A percentile compares a stretch with the other conserved stretches of the same genome.
These are phyloP conservation scores for Circinella minor DNA, from an alignment of 371 early-diverging fungal genomes.

Conservation along the genomic window DNA sequence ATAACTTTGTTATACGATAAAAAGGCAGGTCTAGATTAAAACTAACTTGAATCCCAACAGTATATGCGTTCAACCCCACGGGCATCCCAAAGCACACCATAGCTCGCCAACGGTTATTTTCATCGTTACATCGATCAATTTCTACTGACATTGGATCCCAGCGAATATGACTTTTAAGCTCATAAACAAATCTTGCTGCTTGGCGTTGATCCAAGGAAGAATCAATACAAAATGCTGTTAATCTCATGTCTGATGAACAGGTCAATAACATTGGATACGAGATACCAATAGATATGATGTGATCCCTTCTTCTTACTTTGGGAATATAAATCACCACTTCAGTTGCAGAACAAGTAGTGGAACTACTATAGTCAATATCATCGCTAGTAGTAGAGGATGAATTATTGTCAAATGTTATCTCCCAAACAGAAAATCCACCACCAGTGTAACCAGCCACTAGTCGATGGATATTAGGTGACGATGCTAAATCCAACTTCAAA, in stretches of 20 bases:
- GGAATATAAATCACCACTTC: slow-evolving; percentile 27
- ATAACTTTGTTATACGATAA: too few species aligned
- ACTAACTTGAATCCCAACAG: slow-evolving; percentile 47
- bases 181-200: slow-evolving; percentile 26
- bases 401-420: background rate
- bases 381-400: slow-evolving; percentile 9
- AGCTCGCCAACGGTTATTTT: slow-evolving; percentile 30
- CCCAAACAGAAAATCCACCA: slow-evolving; percentile 52
- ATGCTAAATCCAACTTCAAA: slow-evolving; percentile 23
- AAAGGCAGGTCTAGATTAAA: background rate
- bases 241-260: slow-evolving; percentile 35
- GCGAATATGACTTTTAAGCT: slow-evolving; percentile 39
- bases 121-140: slow-evolving; percentile 14
- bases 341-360: background rate
- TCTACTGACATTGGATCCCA: slow-evolving; percentile 37
- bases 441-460: slow-evolving; percentile 48
- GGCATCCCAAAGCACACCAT: slow-evolving; percentile 42
- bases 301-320: background rate
- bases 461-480: slow-evolving; percentile 4
- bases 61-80: slow-evolving; percentile 29
- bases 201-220: background rate
- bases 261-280: slow-evolving; percentile 36
- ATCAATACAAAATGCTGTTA: slow-evolving; percentile 36
- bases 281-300: slow-evolving; percentile 33
- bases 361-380: too few species aligned